phyloP scores from a whole-genome alignment of 192 early-diverging fungal species.

The Backusella westeae region DNA sequence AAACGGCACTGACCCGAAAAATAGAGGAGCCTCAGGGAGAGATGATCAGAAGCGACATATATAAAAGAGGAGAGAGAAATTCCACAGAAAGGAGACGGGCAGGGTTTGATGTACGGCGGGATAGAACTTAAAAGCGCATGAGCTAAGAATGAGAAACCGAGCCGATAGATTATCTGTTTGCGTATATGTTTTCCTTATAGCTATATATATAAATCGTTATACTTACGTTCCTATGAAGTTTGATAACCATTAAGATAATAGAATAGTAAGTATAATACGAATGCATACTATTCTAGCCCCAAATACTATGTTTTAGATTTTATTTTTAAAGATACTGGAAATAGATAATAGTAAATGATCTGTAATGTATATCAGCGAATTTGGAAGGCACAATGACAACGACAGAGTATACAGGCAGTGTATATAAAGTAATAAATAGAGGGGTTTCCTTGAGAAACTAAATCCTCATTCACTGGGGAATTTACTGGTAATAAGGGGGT shows the following conservation, averaged over 20 bases:
- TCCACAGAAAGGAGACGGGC: constrained; percentile 7
- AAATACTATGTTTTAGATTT: not conserved
- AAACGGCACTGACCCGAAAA: constrained; percentile 7
- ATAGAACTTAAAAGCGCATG: constrained; percentile 8
- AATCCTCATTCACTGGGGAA: not conserved
- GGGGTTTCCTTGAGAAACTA: not conserved
- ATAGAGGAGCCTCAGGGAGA: constrained; percentile 3
- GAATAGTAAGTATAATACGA: not conserved
- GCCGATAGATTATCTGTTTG: not conserved
- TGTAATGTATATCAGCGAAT: not conserved
- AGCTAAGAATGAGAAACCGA: constrained; percentile 4
- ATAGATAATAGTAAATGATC: not conserved
- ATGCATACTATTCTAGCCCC: not conserved
- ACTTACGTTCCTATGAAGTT: not conserved
- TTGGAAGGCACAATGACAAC: constrained; percentile 16
- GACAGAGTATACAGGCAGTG: not conserved
- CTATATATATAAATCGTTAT: not conserved
- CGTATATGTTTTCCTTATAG: not conserved
- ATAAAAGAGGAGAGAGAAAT: constrained; percentile 6
- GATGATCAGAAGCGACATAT: not conserved
- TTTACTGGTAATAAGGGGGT: not conserved
- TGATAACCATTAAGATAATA: not conserved
- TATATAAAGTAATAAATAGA: not conserved
- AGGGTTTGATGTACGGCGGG: constrained; percentile 18
- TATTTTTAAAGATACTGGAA: not conserved